Evolutionary conservation across 164 flowering plant genomes (phyloP).

Genomic region (Stephania cephalantha): DNA sequence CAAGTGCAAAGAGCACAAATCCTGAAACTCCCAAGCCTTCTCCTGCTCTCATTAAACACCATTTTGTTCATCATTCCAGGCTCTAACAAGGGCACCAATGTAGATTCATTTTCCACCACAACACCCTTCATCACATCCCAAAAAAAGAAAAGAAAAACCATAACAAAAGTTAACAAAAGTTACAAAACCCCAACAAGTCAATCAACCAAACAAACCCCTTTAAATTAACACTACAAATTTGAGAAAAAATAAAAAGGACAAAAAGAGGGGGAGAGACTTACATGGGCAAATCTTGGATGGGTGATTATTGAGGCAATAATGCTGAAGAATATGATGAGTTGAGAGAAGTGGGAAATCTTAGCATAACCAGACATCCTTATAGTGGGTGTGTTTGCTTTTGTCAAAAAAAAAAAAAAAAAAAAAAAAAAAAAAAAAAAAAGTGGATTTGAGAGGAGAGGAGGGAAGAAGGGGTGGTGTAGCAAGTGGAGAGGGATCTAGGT

Average conservation of each 20-base stretch:
- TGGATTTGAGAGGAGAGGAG: not conserved
- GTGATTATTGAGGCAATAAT: not conserved
- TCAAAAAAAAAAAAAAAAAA: too few species aligned
- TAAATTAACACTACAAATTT: not conserved
- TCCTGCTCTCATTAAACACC: constrained; percentile 51
- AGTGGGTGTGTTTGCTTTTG: not conserved
- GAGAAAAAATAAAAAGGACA: not conserved
- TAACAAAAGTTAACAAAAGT: too few species aligned
- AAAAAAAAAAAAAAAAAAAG: too few species aligned
- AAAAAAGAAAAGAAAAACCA: not conserved
- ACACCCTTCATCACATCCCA: not conserved
- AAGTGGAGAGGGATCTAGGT: not conserved
- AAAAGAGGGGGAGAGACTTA: constrained; percentile 8
- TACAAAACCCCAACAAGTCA: not conserved
- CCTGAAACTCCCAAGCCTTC: constrained; percentile 65
- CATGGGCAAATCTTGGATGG: constrained; percentile 15
- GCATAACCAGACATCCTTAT: constrained; percentile 10
- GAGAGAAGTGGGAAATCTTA: not conserved
- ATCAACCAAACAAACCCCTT: not conserved
- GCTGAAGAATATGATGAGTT: constrained; percentile 6
- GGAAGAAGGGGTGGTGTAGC: not conserved
- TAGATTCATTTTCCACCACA: not conserved
- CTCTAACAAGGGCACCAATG: constrained; percentile 57
- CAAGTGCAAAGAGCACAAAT: constrained; percentile 84
- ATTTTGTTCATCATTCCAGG: constrained; percentile 21